These are phyloP conservation scores for Gossypium arboreum DNA, from an alignment of 345 rosid species.

Conservation along the genomic window DNA sequence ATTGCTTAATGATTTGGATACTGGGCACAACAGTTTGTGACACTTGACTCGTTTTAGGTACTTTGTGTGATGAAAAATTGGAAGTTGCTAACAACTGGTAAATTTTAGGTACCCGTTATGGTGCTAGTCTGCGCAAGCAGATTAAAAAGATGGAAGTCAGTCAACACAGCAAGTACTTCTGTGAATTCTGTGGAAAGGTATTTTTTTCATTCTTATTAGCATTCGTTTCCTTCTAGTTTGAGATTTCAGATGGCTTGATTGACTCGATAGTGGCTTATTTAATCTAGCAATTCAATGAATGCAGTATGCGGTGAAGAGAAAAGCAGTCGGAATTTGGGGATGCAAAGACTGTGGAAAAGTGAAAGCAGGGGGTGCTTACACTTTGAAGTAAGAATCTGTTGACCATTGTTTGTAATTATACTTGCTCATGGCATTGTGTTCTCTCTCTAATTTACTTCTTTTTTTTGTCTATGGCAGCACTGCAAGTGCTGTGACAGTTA, in stretches of 20 bases:
- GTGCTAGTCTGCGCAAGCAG: slow-evolving; percentile 83
- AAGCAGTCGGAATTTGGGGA: slow-evolving; percentile 70
- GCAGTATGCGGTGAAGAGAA: slow-evolving; percentile 62
- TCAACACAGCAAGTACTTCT: slow-evolving; percentile 77
- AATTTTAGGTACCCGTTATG: slow-evolving; percentile 65
- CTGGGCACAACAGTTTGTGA: not conserved
- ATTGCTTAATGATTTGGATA: not conserved
- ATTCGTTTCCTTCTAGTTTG: not conserved
- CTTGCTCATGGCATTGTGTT: not conserved
- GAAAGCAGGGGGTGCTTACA: slow-evolving; percentile 67
- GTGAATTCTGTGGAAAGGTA: slow-evolving; percentile 87
- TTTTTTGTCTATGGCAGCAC: slow-evolving; percentile 35
- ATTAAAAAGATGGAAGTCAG: slow-evolving; percentile 70
- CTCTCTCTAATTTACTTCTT: not conserved
- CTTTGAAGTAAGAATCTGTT: slow-evolving; percentile 41
- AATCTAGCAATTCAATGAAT: not conserved
- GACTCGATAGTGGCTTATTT: not conserved
- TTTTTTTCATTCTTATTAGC: not conserved
- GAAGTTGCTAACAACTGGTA: not conserved
- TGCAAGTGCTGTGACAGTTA: slow-evolving; percentile 69
- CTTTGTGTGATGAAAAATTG: not conserved
- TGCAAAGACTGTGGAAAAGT: slow-evolving; percentile 67
- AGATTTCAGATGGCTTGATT: not conserved
- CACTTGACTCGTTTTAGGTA: not conserved
- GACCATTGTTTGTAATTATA: not conserved